These are phyloP conservation scores for Datura wrightii DNA, from an alignment of 257 asterid species.

Conservation along the genomic window DNA sequence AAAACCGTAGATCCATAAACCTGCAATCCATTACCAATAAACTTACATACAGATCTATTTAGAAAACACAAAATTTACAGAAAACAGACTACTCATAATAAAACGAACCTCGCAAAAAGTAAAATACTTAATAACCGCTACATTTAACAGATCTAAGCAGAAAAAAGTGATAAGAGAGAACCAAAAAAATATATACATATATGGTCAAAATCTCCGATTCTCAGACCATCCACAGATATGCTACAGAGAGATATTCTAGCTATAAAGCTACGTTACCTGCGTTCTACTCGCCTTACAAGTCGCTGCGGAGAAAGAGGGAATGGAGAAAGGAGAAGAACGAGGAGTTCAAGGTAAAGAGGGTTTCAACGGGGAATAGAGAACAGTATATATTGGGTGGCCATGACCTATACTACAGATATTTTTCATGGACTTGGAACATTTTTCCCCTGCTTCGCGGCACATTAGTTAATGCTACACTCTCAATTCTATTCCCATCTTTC, in stretches of 20 bases:
- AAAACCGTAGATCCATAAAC: background rate
- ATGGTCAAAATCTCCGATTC: background rate
- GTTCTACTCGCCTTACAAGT: background rate
- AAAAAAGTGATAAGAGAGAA: background rate
- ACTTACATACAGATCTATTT: background rate
- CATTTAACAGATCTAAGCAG: background rate
- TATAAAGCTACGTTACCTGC: background rate
- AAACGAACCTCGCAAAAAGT: background rate
- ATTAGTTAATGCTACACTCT: background rate
- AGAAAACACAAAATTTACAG: background rate
- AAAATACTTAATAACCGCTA: background rate
- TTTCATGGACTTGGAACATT: background rate
- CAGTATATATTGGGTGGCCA: background rate
- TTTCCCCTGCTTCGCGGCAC: background rate
- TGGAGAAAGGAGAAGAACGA: conserved; percentile 13
- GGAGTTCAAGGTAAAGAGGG: background rate
- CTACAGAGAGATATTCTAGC: background rate
- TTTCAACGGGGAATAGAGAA: background rate
- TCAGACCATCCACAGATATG: background rate
- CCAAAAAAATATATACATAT: background rate
- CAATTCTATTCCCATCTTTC: no score
- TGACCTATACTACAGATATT: background rate
- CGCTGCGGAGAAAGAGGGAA: background rate
- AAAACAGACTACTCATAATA: background rate
- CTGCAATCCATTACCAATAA: background rate